Conservation (phyloP, 345 rosid species). For the Populus pruinosa region DNA sequence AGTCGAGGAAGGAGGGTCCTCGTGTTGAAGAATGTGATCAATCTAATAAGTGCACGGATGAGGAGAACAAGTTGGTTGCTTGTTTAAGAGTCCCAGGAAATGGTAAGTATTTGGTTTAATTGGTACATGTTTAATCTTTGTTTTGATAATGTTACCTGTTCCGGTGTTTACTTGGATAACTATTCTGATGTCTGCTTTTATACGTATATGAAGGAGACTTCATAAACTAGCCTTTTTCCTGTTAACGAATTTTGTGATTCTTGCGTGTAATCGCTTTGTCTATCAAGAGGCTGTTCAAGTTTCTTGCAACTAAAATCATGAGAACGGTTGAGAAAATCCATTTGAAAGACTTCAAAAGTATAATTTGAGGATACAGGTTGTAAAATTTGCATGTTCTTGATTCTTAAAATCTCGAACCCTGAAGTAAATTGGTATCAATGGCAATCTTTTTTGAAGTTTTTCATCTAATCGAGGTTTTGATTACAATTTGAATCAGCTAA, state of each 20-base stretch:
- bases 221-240: neutral
- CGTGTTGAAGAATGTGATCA: slow-evolving; percentile 65
- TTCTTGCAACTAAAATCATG: neutral
- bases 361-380: neutral
- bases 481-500: too few relatives aligned
- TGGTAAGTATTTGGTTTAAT: slow-evolving; percentile 35
- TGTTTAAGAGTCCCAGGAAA: slow-evolving; percentile 80
- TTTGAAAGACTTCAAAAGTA: neutral
- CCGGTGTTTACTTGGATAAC: neutral
- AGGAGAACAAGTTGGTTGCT: slow-evolving; percentile 54
- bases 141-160: neutral
- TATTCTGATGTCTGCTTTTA: neutral
- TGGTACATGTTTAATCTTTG: neutral
- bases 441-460: too few relatives aligned
- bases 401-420: neutral
- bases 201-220: neutral
- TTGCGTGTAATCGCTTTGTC: neutral
- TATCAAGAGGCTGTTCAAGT: neutral
- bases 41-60: slow-evolving; percentile 55
- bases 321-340: neutral
- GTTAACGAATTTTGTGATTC: neutral
- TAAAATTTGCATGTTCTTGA: neutral
- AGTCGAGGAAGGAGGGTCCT: slow-evolving; percentile 31
- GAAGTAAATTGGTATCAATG: neutral
- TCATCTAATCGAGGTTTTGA: neutral